These are phyloP conservation scores for Tetrahymena malaccensis DNA, from an alignment of 73 alveolate genomes.

Conservation along the genomic window DNA sequence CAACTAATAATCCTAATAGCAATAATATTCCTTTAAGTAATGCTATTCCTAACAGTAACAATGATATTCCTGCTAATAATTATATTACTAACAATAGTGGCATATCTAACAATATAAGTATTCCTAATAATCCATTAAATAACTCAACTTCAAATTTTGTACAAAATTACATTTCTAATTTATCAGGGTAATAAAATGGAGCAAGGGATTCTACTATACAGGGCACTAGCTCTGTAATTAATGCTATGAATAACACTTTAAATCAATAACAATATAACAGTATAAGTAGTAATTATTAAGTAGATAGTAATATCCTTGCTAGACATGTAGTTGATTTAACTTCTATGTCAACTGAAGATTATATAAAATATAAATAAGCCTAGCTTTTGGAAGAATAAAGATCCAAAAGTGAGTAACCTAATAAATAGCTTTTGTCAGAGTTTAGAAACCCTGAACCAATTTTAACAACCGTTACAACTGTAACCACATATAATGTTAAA, in stretches of 20 bases:
- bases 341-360: not conserved
- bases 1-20: not conserved
- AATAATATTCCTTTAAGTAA: not conserved
- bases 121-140: not conserved
- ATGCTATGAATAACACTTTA: no score
- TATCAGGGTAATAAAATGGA: not conserved
- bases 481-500: not conserved
- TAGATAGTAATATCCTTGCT: not conserved
- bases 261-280: no score
- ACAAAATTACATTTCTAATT: not conserved
- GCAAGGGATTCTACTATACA: not conserved
- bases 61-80: not conserved
- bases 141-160: no score
- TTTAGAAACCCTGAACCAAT: not conserved
- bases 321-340: not conserved
- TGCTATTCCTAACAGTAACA: not conserved
- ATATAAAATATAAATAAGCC: not conserved
- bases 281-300: not conserved
- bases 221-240: not conserved
- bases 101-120: no score
- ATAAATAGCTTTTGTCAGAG: not conserved
- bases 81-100: no score
- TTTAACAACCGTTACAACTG: not conserved
- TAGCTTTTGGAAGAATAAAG: not conserved
- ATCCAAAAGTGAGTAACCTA: not conserved